Evolutionary conservation across 2,329 filamentous ascomycete species (phyloP).

Genomic region (Aaosphaeria arxii): DNA sequence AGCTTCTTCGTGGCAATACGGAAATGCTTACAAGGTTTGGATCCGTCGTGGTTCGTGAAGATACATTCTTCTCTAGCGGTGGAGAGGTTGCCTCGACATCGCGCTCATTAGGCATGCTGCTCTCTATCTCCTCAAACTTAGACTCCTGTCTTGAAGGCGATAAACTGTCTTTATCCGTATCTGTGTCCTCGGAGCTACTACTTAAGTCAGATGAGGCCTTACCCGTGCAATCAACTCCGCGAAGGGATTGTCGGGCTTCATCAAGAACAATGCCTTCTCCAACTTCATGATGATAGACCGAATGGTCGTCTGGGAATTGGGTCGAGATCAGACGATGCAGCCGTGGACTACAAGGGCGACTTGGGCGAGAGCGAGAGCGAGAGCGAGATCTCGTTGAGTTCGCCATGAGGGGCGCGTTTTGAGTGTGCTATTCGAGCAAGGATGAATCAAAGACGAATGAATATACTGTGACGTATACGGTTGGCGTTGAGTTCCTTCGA

Average conservation of each 20-base stretch:
- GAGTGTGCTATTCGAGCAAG: too few species aligned
- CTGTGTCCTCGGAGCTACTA: too few species aligned
- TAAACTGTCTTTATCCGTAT: too few species aligned
- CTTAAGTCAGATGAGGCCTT: too few species aligned
- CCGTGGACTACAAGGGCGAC: conserved; percentile 14
- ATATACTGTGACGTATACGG: too few species aligned
- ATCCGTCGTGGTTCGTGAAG: conserved; percentile 23
- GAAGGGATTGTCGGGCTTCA: conserved; percentile 15
- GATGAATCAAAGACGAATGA: too few species aligned
- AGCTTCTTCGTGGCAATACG: background rate
- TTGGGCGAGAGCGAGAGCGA: conserved; percentile 20
- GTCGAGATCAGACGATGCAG: conserved; percentile 26
- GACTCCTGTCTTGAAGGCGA: too few species aligned
- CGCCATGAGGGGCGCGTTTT: too few species aligned
- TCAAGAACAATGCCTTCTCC: conserved; percentile 22
- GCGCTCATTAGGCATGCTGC: conserved; percentile 25
- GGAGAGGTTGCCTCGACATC: conserved; percentile 23
- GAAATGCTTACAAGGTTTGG: conserved; percentile 19
- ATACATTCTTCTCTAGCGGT: conserved; percentile 25
- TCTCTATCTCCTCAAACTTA: conserved; percentile 16
- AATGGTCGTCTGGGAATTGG: conserved; percentile 33
- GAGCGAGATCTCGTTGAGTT: conserved; percentile 18
- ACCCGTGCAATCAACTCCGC: background rate
- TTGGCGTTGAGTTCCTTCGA: too few species aligned
- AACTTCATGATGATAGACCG: conserved; percentile 32